Percentiles rank a stretch among this genome's conserved stretches.
These are phyloP conservation scores for Mrakia frigida DNA, from an alignment of 768 basidiomycete genomes.

Conservation along the genomic window DNA sequence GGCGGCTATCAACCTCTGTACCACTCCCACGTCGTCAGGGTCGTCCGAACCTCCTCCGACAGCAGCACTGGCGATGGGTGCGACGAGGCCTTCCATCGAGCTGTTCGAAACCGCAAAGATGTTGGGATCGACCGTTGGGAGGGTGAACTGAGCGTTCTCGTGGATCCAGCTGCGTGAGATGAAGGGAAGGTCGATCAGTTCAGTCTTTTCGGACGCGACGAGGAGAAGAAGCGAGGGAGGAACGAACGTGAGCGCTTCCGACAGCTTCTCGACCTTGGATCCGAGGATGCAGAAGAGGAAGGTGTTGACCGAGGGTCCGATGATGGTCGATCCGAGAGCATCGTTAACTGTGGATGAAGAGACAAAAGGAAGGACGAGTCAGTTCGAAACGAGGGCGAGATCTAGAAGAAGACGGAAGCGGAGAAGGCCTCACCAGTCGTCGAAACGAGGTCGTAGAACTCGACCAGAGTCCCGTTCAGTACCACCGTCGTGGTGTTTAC, in stretches of 20 bases:
- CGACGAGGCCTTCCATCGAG: constrained; percentile 65
- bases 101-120: constrained; percentile 70
- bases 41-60: constrained; percentile 58
- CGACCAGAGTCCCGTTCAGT: constrained; percentile 74
- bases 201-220: too few relatives aligned
- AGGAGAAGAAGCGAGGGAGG: not conserved
- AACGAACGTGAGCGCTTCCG: not conserved
- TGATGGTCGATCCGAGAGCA: constrained; percentile 77
- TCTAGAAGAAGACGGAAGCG: not conserved
- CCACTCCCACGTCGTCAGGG: constrained; percentile 53
- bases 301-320: constrained; percentile 73
- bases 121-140: constrained; percentile 70
- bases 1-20: constrained; percentile 65
- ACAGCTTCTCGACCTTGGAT: constrained; percentile 70
- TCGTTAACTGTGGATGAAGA: constrained; percentile 53
- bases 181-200: not conserved
- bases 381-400: not conserved
- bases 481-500: constrained; percentile 82
- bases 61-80: constrained; percentile 69
- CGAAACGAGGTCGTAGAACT: constrained; percentile 82
- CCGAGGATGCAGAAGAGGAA: constrained; percentile 87
- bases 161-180: constrained; percentile 76
- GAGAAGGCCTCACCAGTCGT: not conserved
- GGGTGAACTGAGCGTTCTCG: constrained; percentile 71
- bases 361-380: not conserved